Evolutionary conservation across 2,329 filamentous ascomycete genomes (phyloP).

Genomic region (Xylariaceae sp.): DNA sequence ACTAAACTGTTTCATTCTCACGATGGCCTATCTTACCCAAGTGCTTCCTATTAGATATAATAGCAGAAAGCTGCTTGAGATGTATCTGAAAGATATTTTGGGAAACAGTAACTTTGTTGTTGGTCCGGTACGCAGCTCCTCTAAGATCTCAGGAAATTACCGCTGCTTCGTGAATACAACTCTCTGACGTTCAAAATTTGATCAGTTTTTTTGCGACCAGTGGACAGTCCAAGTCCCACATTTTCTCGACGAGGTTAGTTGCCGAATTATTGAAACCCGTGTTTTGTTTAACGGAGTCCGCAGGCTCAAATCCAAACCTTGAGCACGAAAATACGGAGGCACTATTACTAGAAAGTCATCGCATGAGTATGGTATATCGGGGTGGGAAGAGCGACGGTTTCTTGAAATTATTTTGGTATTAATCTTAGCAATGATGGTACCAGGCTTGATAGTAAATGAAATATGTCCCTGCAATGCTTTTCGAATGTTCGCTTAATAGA

Average conservation of each 20-base stretch:
- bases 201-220: conserved; percentile 7
- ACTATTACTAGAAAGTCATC: too few relatives aligned
- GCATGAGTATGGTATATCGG: too few relatives aligned
- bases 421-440: too few relatives aligned
- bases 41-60: conserved; percentile 14
- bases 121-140: conserved; percentile 1
- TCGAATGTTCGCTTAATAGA: too few relatives aligned
- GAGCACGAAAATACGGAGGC: conserved; percentile 1
- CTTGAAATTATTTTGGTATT: too few relatives aligned
- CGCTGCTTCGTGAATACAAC: too few relatives aligned
- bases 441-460: too few relatives aligned
- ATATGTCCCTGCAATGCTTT: too few relatives aligned
- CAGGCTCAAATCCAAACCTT: conserved; percentile 10
- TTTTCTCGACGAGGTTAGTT: conserved; percentile 2
- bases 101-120: conserved; percentile 4
- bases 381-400: too few relatives aligned
- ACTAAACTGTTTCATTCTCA: background rate
- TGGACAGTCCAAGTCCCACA: conserved; percentile 11
- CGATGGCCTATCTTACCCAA: conserved; percentile 9
- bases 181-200: too few relatives aligned
- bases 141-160: too few relatives aligned
- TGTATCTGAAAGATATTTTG: background rate
- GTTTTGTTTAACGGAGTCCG: background rate
- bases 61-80: conserved; percentile 1
- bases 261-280: background rate